Evolutionary conservation across 371 early-diverging fungal species (phyloP).

Genomic region (Mortierella sp.): DNA sequence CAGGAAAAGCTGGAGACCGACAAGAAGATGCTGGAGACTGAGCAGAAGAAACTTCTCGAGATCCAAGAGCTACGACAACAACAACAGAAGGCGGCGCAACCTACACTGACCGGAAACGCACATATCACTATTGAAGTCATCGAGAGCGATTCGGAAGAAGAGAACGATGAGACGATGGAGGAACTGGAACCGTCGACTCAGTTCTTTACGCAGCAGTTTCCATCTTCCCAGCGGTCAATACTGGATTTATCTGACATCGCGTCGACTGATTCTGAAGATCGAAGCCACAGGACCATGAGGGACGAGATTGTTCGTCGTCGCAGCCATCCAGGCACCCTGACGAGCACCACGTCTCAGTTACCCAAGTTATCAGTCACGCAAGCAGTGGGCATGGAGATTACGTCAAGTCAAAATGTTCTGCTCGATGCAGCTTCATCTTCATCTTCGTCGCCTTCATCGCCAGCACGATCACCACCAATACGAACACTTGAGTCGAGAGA

Average conservation of each 20-base stretch:
- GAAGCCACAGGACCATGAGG: background rate
- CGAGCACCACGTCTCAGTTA: background rate
- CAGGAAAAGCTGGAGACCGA: conserved; percentile 9
- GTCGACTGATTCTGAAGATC: background rate
- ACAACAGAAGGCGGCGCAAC: background rate
- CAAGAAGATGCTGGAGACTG: background rate
- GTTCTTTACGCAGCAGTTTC: background rate
- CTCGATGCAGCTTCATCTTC: background rate
- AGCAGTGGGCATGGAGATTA: background rate
- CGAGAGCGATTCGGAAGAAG: conserved; percentile 8
- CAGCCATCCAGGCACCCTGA: background rate
- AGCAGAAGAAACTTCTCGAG: background rate
- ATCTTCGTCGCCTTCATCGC: background rate
- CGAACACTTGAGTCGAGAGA: background rate
- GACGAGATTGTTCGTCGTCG: background rate
- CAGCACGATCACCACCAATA: background rate
- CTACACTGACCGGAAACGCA: too few species aligned
- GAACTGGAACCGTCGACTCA: background rate
- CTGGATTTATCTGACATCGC: background rate
- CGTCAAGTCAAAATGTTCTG: background rate
- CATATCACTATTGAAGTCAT: background rate
- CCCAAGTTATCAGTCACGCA: background rate
- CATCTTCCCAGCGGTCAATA: background rate
- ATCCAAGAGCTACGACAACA: background rate
- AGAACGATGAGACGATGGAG: background rate